These are phyloP conservation scores for Hyphopichia burtonii DNA, from an alignment of 1,139 yeast species.

Conservation along the genomic window DNA sequence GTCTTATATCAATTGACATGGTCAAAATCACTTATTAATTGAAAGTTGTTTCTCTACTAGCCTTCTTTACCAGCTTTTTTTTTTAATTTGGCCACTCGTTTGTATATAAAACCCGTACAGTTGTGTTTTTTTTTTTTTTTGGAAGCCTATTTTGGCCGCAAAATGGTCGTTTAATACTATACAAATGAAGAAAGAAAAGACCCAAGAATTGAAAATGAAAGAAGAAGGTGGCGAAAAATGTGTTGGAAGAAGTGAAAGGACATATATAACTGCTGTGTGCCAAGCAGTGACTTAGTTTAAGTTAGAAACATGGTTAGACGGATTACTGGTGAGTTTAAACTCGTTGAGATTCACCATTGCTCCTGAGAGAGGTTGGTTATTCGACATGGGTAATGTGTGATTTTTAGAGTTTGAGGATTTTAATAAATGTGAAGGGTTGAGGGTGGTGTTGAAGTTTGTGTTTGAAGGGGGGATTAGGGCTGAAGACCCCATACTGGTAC, in stretches of 20 bases:
- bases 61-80: too few species aligned
- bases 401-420: conserved; percentile 11
- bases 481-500: conserved; percentile 3
- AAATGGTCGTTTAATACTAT: background rate
- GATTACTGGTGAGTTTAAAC: conserved; percentile 10
- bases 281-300: too few species aligned
- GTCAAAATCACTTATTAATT: too few species aligned
- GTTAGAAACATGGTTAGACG: conserved; percentile 70
- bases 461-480: conserved; percentile 15
- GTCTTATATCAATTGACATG: background rate
- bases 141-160: background rate
- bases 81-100: background rate
- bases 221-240: too few species aligned
- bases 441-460: conserved; percentile 13
- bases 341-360: conserved; percentile 5
- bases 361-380: background rate
- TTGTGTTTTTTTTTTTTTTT: background rate
- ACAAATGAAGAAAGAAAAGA: background rate
- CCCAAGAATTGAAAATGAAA: background rate
- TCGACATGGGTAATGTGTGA: background rate
- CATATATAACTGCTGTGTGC: too few species aligned
- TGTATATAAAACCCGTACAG: background rate
- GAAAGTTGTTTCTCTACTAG: background rate
- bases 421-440: conserved; percentile 26
- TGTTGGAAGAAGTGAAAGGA: too few species aligned